Percentiles rank a stretch among this genome's conserved stretches.
These are phyloP conservation scores for Nemania sp. DNA, from an alignment of 2,329 filamentous ascomycete genomes.

Conservation along the genomic window DNA sequence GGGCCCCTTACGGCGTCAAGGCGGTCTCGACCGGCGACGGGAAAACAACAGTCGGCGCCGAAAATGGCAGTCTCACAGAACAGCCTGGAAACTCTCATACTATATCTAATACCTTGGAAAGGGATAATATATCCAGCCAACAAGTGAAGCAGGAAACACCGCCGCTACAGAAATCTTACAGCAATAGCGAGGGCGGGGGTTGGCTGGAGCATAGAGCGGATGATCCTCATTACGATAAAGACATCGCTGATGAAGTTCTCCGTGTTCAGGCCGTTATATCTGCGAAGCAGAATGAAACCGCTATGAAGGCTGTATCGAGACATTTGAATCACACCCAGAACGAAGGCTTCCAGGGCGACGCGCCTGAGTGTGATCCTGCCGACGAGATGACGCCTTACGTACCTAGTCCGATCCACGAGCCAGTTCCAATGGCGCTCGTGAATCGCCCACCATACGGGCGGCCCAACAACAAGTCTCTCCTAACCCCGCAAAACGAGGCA, in stretches of 20 bases:
- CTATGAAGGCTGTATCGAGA: constrained; percentile 61
- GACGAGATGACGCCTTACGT: constrained; percentile 70
- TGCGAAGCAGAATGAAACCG: constrained; percentile 53
- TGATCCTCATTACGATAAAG: constrained; percentile 65
- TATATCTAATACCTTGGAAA: background rate
- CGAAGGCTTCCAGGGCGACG: constrained; percentile 52
- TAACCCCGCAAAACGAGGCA: constrained; percentile 74
- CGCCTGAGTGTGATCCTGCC: constrained; percentile 54
- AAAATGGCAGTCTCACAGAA: background rate
- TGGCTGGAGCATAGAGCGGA: constrained; percentile 58
- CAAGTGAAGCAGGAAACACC: background rate
- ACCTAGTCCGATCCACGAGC: constrained; percentile 52
- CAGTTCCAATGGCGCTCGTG: constrained; percentile 72
- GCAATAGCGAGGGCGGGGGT: background rate
- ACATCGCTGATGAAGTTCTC: constrained; percentile 62
- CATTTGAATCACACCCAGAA: constrained; percentile 68
- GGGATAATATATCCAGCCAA: background rate
- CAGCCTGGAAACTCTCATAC: background rate
- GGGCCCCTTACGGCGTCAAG: constrained; percentile 15
- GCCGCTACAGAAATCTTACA: background rate
- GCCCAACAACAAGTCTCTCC: constrained; percentile 61
- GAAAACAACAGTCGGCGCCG: too few relatives aligned
- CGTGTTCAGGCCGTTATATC: constrained; percentile 63
- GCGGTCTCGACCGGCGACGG: background rate
- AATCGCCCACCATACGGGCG: constrained; percentile 69